Conservation (phyloP, 2,329 filamentous ascomycete genomes). For the Diaporthe aspalathi region DNA sequence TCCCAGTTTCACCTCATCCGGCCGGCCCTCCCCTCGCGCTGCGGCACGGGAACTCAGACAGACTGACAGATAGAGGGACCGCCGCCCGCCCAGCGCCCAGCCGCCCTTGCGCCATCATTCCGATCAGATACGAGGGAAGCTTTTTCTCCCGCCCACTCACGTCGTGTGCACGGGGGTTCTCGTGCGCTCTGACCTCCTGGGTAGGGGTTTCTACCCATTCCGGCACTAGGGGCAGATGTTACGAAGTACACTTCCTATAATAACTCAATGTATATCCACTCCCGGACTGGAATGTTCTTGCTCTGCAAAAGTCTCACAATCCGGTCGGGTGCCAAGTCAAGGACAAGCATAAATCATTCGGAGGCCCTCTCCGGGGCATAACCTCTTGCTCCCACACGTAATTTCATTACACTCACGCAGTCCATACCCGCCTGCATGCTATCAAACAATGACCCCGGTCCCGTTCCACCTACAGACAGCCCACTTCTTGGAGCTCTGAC, state of each 20-base stretch:
- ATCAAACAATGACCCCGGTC: constrained; percentile 9
- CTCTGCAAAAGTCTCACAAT: neutral
- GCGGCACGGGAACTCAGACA: constrained; percentile 5
- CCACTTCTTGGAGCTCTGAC: neutral
- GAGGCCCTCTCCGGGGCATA: neutral
- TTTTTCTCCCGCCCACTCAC: neutral
- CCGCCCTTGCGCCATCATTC: neutral
- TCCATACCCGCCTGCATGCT: constrained; percentile 6
- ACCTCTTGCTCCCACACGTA: constrained; percentile 5
- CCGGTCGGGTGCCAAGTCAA: neutral
- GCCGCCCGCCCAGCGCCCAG: neutral
- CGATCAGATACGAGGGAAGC: neutral
- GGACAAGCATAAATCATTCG: neutral
- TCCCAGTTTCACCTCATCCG: constrained; percentile 19
- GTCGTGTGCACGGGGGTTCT: neutral
- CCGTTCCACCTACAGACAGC: neutral
- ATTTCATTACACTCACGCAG: constrained; percentile 33
- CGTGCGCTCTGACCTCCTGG: neutral
- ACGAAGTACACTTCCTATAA: neutral
- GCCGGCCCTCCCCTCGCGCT: no score
- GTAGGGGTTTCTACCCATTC: constrained; percentile 9
- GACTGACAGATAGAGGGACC: no score
- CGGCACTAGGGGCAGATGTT: neutral
- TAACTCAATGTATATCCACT: neutral
- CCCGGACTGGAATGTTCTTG: neutral